phyloP scores from a whole-genome alignment of 352 stramenopile species.

The Blastocystis hominis region DNA sequence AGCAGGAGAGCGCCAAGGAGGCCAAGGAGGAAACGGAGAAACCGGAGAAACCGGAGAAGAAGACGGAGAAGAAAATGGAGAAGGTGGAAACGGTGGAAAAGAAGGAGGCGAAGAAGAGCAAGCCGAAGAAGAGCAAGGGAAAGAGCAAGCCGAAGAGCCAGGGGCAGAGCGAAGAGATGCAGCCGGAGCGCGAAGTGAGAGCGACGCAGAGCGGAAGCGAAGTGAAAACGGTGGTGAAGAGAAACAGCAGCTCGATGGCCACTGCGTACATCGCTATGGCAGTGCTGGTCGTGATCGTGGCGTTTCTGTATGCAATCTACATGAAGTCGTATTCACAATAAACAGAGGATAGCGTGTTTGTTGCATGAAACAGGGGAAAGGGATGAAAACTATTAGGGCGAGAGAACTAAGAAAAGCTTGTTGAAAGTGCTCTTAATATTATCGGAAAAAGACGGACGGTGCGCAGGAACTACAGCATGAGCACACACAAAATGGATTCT shows the following conservation, averaged over 20 bases:
- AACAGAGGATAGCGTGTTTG: neutral
- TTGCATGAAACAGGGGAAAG: neutral
- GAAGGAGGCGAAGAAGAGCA: neutral
- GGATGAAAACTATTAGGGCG: neutral
- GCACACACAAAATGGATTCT: too few species aligned
- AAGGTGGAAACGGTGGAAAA: neutral
- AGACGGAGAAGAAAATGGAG: neutral
- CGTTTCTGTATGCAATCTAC: neutral
- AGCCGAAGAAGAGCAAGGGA: slow-evolving; percentile 18
- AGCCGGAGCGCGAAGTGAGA: neutral
- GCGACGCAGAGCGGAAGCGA: neutral
- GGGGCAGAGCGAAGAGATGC: neutral
- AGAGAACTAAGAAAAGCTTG: neutral
- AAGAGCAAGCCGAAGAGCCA: neutral
- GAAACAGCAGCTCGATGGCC: neutral
- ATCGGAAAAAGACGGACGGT: neutral
- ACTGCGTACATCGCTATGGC: neutral
- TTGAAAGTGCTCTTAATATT: neutral
- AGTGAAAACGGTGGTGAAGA: neutral
- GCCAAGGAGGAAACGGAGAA: neutral
- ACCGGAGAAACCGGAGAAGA: neutral
- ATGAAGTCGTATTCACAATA: neutral
- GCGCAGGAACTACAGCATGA: too few species aligned
- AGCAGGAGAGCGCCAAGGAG: neutral
- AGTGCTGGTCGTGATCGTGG: neutral